A percentile compares a stretch with the other conserved stretches of the same genome.
These are phyloP conservation scores for Epichloe glyceriae DNA, from an alignment of 2,329 filamentous ascomycete genomes.

Conservation along the genomic window DNA sequence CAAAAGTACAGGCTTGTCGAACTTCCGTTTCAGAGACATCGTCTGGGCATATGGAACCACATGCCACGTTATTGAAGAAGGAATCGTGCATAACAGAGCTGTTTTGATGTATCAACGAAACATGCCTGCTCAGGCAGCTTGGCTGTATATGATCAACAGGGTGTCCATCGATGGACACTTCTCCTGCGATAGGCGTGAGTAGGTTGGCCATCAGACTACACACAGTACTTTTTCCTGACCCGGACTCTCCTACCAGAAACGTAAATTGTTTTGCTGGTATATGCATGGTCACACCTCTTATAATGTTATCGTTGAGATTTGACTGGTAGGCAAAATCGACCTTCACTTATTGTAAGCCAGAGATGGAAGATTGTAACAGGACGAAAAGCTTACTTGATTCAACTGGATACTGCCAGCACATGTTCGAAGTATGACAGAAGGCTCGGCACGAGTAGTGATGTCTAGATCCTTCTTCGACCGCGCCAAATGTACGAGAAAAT, in stretches of 20 bases:
- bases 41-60: conserved; percentile 45
- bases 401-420: conserved; percentile 60
- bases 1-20: conserved; percentile 48
- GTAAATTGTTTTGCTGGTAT: conserved; percentile 62
- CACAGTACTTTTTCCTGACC: conserved; percentile 85
- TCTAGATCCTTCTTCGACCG: neutral
- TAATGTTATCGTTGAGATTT: conserved; percentile 44
- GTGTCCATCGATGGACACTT: conserved; percentile 55
- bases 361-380: neutral
- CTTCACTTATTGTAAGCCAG: conserved; percentile 25
- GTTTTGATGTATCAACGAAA: conserved; percentile 73
- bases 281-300: conserved; percentile 50
- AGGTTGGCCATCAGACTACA: conserved; percentile 68
- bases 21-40: conserved; percentile 42
- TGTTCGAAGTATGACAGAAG: conserved; percentile 16
- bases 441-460: neutral
- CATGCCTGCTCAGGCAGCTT: conserved; percentile 61
- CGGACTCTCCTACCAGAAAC: conserved; percentile 75
- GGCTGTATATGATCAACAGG: conserved; percentile 49
- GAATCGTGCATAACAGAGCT: conserved; percentile 73
- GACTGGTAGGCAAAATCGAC: conserved; percentile 74
- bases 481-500: conserved; percentile 41
- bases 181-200: conserved; percentile 53
- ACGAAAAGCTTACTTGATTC: conserved; percentile 39
- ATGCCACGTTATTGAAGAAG: conserved; percentile 62